phyloP scores from a whole-genome alignment of 352 stramenopile species.

The Pythium pyrilobum region DNA sequence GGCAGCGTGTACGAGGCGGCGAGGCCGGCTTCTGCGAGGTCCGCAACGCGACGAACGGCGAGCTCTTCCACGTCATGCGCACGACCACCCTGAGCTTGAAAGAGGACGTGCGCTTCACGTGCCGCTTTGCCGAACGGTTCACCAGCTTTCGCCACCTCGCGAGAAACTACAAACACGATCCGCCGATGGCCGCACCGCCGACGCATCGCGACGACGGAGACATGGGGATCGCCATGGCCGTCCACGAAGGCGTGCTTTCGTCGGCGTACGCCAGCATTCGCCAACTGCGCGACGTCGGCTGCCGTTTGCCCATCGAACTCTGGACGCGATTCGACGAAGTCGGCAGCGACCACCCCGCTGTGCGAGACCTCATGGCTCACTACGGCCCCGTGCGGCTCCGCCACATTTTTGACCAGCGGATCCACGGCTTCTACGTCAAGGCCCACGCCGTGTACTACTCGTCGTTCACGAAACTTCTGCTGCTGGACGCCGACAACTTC shows the following conservation, averaged over 20 bases:
- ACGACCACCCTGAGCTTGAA: constrained; percentile 60
- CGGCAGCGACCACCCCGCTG: constrained; percentile 9
- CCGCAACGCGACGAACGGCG: constrained; percentile 38
- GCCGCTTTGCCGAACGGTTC: constrained; percentile 51
- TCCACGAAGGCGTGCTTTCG: constrained; percentile 24
- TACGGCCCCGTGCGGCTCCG: constrained; percentile 24
- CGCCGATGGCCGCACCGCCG: constrained; percentile 25
- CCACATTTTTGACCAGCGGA: constrained; percentile 18
- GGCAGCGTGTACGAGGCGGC: constrained; percentile 48
- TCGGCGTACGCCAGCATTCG: constrained; percentile 24
- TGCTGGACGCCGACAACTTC: constrained; percentile 35
- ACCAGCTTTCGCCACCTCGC: constrained; percentile 46
- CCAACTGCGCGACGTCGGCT: constrained; percentile 20
- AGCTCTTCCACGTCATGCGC: constrained; percentile 59
- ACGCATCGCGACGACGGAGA: not conserved
- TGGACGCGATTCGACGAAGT: constrained; percentile 28
- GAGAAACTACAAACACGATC: constrained; percentile 47
- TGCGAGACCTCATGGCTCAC: constrained; percentile 14
- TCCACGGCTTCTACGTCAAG: constrained; percentile 27
- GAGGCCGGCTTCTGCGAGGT: constrained; percentile 64
- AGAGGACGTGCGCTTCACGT: constrained; percentile 64
- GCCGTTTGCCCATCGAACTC: constrained; percentile 24
- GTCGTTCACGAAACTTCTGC: constrained; percentile 24
- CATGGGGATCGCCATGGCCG: constrained; percentile 30
- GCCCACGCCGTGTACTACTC: constrained; percentile 29